phyloP scores from a whole-genome alignment of 805 yeast species.

The Saccharomycopsis sp. region DNA sequence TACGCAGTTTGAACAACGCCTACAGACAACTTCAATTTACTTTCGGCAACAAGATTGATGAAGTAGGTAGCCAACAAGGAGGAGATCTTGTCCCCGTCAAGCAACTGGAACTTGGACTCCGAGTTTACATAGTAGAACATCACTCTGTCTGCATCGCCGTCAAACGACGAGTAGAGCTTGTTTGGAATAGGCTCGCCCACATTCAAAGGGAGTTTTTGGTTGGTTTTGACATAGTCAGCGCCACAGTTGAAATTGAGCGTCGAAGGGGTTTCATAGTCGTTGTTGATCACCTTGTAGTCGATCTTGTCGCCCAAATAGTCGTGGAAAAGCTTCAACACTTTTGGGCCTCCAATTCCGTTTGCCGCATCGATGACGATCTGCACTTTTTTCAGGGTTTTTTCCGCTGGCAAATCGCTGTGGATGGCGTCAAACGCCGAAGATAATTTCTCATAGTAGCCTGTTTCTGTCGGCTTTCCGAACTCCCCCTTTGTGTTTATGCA shows the following conservation, averaged over 20 bases:
- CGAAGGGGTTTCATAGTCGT: conserved; percentile 44
- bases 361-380: conserved; percentile 78
- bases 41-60: conserved; percentile 41
- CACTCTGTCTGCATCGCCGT: conserved; percentile 96
- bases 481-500: conserved; percentile 52
- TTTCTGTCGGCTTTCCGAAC: conserved; percentile 58
- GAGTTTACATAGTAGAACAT: conserved; percentile 61
- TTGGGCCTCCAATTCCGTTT: conserved; percentile 94
- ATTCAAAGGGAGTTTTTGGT: conserved; percentile 68
- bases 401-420: conserved; percentile 25
- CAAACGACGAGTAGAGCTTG: conserved; percentile 72
- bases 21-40: conserved; percentile 37
- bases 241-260: conserved; percentile 77
- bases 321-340: conserved; percentile 43
- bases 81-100: conserved; percentile 94
- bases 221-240: conserved; percentile 91
- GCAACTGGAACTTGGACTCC: conserved; percentile 38
- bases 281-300: conserved; percentile 44
- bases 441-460: conserved; percentile 65
- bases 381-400: conserved; percentile 26
- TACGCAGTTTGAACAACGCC: conserved; percentile 98
- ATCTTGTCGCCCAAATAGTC: conserved; percentile 36
- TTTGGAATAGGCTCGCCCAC: conserved; percentile 36
- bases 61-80: conserved; percentile 72
- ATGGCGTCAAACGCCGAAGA: conserved; percentile 46